A percentile compares a stretch with the other conserved stretches of the same genome.
phyloP scores from a whole-genome alignment of 768 basidiomycete species.

The Neoboletus brunneissimus region DNA sequence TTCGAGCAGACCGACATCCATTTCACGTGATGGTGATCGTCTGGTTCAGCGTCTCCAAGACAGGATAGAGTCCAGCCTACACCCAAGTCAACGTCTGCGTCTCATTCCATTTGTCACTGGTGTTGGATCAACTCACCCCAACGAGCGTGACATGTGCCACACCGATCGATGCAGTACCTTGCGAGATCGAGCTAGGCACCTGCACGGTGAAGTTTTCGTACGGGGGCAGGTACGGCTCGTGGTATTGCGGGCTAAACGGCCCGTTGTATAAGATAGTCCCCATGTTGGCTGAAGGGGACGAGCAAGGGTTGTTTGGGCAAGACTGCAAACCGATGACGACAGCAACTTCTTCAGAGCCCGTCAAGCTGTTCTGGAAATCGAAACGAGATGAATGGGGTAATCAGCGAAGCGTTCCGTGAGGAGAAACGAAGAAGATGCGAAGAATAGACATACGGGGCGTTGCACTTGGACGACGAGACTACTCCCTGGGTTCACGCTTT shows the following conservation, averaged over 20 bases:
- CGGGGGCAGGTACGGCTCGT: conserved; percentile 32
- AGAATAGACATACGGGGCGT: conserved; percentile 39
- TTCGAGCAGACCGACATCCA: background rate
- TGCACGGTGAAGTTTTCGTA: conserved; percentile 46
- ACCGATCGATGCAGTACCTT: conserved; percentile 36
- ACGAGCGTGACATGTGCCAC: conserved; percentile 39
- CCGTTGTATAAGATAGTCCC: conserved; percentile 50
- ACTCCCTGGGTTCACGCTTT: conserved; percentile 36
- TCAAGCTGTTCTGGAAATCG: conserved; percentile 32
- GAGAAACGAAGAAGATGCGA: background rate
- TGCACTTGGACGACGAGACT: conserved; percentile 45
- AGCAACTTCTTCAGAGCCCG: conserved; percentile 43
- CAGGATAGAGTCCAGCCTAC: conserved; percentile 35
- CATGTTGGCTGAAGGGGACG: conserved; percentile 29
- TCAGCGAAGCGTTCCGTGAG: background rate
- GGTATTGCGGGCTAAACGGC: conserved; percentile 37
- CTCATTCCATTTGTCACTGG: background rate
- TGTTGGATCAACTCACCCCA: conserved; percentile 35
- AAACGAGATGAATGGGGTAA: background rate
- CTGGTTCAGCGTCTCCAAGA: conserved; percentile 33
- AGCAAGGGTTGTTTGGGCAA: conserved; percentile 32
- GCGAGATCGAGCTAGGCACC: conserved; percentile 30
- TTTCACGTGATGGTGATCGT: conserved; percentile 24
- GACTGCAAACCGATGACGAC: conserved; percentile 44
- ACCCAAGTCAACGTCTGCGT: background rate